Evolutionary conservation across 306 rosid genomes (phyloP), one percentile per base, ranked within the genome.

Genomic region (Arachis stenosperma): DNA sequence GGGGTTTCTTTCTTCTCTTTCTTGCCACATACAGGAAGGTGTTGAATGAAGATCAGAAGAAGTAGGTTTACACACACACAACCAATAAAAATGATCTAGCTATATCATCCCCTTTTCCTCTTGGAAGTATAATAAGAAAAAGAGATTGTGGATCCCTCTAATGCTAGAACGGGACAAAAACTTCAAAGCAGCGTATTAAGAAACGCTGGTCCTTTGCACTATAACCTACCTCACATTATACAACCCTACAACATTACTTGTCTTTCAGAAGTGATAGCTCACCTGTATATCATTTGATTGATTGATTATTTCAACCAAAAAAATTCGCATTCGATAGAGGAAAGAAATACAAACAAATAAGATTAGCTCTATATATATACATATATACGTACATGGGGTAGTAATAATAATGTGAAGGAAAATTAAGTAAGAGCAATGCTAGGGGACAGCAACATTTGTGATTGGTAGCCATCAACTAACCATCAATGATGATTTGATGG

Each of bases 181-280:
- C 53, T 47, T 52, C 47, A 65, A 75, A 40, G 36, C 54, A 54
- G 39, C 15, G 37, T 59, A 42, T 52, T 27, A 55, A 69, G 73
- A 71, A 67, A 56, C 13, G 48, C 63, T 57, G 68, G 84, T 78
- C 78, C 63, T 78, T 78, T 43, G 56, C 70, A 71, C 67, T 14
- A 22, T 22, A 51, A 14, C 55, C 68, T 22, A 22, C 5, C 13
- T 6, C 5, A 48, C 53, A 8, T 58, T 52, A 22, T 22, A 71
- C 42, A 68, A 59, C 57, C 58, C 47, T 61, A 14, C 10, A 74
- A 60, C 37, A 33, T 2, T 33, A 33, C 37, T 82, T 73, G 75
- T 78, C 76, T 72, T 79, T 58, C 77, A 66, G 86, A 77, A 75
- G 78, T 71, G 84, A 90, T 79, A 72, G 81, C 81, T 81, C 81